phyloP scores from a whole-genome alignment of 129 eudicot species.

The Saposhnikovia divaricata region DNA sequence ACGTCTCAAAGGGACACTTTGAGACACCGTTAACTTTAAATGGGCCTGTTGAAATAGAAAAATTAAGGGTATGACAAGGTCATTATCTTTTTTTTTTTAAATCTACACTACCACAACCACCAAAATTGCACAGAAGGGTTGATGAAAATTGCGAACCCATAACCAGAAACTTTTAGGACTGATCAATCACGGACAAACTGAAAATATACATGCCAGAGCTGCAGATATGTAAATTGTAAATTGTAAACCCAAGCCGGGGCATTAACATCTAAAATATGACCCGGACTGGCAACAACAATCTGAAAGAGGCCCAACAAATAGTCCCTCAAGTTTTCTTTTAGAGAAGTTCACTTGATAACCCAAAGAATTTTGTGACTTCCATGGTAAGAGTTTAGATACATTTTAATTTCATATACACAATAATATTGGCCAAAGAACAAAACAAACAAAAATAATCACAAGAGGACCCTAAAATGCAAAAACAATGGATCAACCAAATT shows the following conservation, averaged over 20 bases:
- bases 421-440: too few relatives aligned
- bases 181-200: background rate
- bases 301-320: too few relatives aligned
- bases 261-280: background rate
- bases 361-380: background rate
- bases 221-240: background rate
- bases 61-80: background rate
- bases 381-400: background rate
- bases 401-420: too few relatives aligned
- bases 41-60: conserved; percentile 33
- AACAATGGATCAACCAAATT: background rate
- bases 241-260: background rate
- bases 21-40: conserved; percentile 68
- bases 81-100: too few relatives aligned
- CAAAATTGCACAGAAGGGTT: background rate
- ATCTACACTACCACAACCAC: too few relatives aligned
- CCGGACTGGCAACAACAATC: background rate
- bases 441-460: too few relatives aligned
- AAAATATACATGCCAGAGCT: background rate
- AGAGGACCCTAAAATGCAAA: too few relatives aligned
- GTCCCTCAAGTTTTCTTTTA: background rate
- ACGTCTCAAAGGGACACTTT: conserved; percentile 78
- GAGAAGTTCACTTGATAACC: background rate
- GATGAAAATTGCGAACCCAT: background rate
- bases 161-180: background rate